Conservation (phyloP, 78 protist species). For the Dictyostelium capitatum region DNA sequence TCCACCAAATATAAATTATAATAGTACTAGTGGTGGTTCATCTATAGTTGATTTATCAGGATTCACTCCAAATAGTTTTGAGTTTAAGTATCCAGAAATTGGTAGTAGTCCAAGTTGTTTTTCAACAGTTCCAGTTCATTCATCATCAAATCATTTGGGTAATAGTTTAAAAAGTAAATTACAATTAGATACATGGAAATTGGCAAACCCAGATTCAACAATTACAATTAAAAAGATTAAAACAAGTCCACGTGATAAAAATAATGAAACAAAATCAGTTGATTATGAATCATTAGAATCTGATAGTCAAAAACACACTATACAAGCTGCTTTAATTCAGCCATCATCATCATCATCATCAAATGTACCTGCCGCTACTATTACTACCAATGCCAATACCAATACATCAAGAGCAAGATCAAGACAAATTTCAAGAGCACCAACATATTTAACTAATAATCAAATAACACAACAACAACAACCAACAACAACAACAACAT, state of each 20-base stretch:
- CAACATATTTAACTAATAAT: not conserved
- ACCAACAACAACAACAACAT: not conserved
- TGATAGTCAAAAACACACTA: no score
- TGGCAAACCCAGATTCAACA: constrained; percentile 17
- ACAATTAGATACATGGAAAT: constrained; percentile 5
- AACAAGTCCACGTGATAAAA: constrained; percentile 17
- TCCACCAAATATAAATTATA: not conserved
- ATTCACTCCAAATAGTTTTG: constrained; percentile 12
- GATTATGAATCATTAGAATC: no score
- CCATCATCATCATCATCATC: not conserved
- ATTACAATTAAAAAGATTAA: constrained; percentile 9
- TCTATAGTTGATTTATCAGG: constrained; percentile 11
- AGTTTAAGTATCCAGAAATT: constrained; percentile 2
- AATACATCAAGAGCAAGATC: not conserved
- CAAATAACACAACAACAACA: not conserved
- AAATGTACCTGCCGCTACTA: not conserved
- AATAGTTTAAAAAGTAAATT: not conserved
- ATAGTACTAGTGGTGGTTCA: not conserved
- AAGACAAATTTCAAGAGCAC: constrained; percentile 18
- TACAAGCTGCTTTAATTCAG: not conserved
- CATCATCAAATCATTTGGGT: not conserved
- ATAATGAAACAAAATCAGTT: no score
- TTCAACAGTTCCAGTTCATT: not conserved
- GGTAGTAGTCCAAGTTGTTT: constrained; percentile 6
- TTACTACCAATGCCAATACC: not conserved